phyloP scores from a whole-genome alignment of 345 rosid genomes.

The Eucalyptus curtisii region DNA sequence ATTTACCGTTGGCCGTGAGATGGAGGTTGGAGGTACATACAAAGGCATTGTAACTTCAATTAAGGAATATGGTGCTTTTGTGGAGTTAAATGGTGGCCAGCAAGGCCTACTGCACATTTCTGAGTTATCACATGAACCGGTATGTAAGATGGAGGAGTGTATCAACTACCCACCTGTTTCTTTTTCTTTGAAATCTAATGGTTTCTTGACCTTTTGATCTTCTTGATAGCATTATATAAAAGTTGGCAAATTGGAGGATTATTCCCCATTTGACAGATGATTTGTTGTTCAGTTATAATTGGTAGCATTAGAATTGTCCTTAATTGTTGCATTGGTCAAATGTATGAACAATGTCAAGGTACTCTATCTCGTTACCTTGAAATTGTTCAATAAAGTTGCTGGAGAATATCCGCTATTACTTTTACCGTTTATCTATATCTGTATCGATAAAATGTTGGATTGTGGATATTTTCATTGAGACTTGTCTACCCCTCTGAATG shows the following conservation, averaged over 20 bases:
- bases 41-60: slow-evolving; percentile 80
- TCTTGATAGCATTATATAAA: background rate
- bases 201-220: background rate
- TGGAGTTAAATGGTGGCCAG: slow-evolving; percentile 96
- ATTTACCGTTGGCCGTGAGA: slow-evolving; percentile 72
- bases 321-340: background rate
- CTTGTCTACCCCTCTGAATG: background rate
- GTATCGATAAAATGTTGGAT: background rate
- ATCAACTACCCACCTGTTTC: background rate
- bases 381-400: background rate
- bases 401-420: background rate
- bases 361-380: background rate
- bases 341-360: background rate
- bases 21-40: slow-evolving; percentile 75
- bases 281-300: background rate
- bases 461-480: background rate
- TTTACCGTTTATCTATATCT: background rate
- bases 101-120: slow-evolving; percentile 88
- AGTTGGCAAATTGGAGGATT: background rate
- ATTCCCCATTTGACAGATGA: background rate
- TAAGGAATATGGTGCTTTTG: slow-evolving; percentile 96
- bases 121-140: slow-evolving; percentile 89
- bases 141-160: slow-evolving; percentile 7
- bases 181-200: background rate
- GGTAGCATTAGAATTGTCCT: background rate